phyloP scores from a whole-genome alignment of 139 green algal species.

The Astrephomene gubernaculifera region DNA sequence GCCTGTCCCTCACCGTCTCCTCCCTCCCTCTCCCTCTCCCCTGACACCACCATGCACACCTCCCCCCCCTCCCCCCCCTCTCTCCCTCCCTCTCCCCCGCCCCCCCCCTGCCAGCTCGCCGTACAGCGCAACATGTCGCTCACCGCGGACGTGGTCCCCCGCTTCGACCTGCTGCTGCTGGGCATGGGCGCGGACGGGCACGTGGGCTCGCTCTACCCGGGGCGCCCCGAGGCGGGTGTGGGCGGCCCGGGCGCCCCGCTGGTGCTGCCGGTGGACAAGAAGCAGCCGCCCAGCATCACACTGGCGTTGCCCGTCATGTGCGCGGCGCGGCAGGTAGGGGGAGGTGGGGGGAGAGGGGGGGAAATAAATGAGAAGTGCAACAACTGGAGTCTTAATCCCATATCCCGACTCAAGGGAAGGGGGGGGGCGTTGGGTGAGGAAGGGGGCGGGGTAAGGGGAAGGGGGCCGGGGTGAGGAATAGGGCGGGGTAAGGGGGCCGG shows the following conservation, averaged over 20 bases:
- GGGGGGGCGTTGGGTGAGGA: too few relatives aligned
- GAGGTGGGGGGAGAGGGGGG: not conserved
- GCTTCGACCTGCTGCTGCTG: slow-evolving; percentile 63
- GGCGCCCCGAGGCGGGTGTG: slow-evolving; percentile 25
- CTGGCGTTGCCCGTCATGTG: slow-evolving; percentile 60
- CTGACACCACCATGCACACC: not conserved
- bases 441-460: too few relatives aligned
- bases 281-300: slow-evolving; percentile 46
- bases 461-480: too few relatives aligned
- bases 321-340: slow-evolving; percentile 9
- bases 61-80: not conserved
- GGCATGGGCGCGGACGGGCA: slow-evolving; percentile 65
- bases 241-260: slow-evolving; percentile 4
- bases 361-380: too few relatives aligned
- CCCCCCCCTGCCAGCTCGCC: not conserved
- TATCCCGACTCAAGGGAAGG: too few relatives aligned
- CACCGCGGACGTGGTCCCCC: slow-evolving; percentile 30
- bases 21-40: too few relatives aligned
- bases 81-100: not conserved
- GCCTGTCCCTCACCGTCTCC: too few relatives aligned
- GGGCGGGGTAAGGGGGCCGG: too few relatives aligned
- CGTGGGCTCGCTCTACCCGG: slow-evolving; percentile 58
- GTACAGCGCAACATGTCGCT: slow-evolving; percentile 35
- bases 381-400: too few relatives aligned
- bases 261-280: slow-evolving; percentile 50